phyloP scores from a whole-genome alignment of 2,329 filamentous ascomycete genomes.

The Diaporthe batatas region DNA sequence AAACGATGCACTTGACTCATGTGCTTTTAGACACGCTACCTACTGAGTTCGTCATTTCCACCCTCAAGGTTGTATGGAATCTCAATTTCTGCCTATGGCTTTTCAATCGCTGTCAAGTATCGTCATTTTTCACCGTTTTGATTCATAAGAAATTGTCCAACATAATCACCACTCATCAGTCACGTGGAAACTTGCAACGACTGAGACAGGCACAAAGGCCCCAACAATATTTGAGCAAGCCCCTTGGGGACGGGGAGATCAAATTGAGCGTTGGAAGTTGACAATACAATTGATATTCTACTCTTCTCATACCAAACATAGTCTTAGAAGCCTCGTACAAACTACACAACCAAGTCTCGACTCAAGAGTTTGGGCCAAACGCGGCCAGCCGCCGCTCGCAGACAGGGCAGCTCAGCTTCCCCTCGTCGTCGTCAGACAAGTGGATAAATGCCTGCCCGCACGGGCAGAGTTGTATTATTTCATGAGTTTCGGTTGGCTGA shows the following conservation, averaged over 20 bases:
- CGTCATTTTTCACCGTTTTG: too few relatives aligned
- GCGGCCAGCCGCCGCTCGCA: slow-evolving; percentile 4
- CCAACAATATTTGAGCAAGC: neutral
- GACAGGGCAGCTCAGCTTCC: slow-evolving; percentile 3
- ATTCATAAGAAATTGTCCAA: too few relatives aligned
- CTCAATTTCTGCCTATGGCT: too few relatives aligned
- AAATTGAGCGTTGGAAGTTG: too few relatives aligned
- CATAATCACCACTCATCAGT: too few relatives aligned
- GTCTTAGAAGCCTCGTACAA: neutral
- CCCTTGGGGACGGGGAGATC: too few relatives aligned
- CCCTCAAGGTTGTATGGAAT: too few relatives aligned
- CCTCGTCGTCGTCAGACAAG: slow-evolving; percentile 1
- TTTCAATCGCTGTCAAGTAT: too few relatives aligned
- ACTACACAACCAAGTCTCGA: neutral
- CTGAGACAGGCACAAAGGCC: neutral
- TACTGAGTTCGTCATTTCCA: neutral
- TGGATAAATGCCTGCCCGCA: slow-evolving; percentile 8
- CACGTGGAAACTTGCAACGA: neutral
- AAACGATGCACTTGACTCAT: neutral
- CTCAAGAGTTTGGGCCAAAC: neutral
- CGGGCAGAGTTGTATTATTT: neutral
- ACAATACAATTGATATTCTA: neutral
- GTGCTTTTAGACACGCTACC: neutral
- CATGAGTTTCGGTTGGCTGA: slow-evolving; percentile 2
- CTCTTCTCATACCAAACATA: neutral